These are phyloP conservation scores for Fusarium incarnatum DNA, from an alignment of 2,329 filamentous ascomycete species.

Conservation along the genomic window DNA sequence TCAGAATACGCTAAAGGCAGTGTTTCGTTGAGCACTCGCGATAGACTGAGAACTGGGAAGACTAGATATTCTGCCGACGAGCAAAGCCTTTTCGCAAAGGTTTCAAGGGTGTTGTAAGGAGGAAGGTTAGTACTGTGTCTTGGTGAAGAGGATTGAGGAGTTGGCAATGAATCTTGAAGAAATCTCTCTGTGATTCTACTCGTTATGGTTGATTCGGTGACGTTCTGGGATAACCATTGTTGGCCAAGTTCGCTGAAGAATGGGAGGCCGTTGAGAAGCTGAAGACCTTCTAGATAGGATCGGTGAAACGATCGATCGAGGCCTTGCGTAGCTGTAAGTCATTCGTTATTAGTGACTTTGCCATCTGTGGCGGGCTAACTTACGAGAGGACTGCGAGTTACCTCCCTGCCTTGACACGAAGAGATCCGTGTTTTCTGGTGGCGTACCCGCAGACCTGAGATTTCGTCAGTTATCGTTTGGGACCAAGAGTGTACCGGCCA, in stretches of 20 bases:
- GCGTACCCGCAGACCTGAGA: neutral
- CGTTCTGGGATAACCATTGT: neutral
- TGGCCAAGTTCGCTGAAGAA: neutral
- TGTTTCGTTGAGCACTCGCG: rapidly evolving
- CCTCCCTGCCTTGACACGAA: rapidly evolving
- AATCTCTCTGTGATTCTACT: neutral
- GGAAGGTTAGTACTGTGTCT: neutral
- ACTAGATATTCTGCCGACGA: neutral
- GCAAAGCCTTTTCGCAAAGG: neutral
- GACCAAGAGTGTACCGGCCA: too few relatives aligned
- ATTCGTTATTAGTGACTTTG: rapidly evolving
- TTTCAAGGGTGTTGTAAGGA: neutral
- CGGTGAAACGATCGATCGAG: neutral
- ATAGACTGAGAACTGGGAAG: neutral
- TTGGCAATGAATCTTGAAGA: rapidly evolving
- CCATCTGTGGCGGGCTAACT: neutral
- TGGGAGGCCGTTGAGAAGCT: neutral
- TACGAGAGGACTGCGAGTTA: rapidly evolving
- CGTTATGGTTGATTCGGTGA: neutral
- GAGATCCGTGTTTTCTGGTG: neutral
- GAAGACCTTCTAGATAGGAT: neutral
- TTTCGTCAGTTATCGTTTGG: too few relatives aligned
- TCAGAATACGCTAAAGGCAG: neutral
- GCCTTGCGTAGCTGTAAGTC: rapidly evolving
- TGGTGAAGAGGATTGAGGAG: rapidly evolving